Conservation (phyloP, 2,329 filamentous ascomycete species). For the Aspergillus costaricaensis region DNA sequence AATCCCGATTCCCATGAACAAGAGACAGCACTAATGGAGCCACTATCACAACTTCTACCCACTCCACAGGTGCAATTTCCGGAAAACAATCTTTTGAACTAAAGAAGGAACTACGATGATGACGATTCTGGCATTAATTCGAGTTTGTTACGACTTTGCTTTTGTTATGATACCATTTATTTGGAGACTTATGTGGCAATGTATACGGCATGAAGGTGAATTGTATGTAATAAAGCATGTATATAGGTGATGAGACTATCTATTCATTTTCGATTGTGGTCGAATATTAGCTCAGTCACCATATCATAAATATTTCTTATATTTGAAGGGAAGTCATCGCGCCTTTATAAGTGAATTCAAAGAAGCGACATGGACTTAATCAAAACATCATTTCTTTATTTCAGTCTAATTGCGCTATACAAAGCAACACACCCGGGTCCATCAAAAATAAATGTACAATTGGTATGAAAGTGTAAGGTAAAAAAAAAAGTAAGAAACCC, state of each 20-base stretch:
- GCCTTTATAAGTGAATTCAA: no score
- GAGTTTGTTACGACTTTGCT: neutral
- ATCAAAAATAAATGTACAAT: conserved; percentile 4
- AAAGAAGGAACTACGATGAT: neutral
- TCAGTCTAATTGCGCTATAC: conserved; percentile 2
- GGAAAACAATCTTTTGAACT: neutral
- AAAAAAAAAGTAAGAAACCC: neutral
- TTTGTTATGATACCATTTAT: neutral
- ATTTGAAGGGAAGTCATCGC: no score
- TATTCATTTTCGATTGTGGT: no score
- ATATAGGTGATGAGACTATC: neutral
- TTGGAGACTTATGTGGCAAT: neutral
- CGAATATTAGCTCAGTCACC: no score
- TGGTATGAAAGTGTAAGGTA: neutral
- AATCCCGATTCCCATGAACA: neutral
- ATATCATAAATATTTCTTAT: no score
- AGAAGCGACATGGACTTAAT: no score
- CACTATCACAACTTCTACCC: conserved; percentile 10
- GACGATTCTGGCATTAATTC: neutral
- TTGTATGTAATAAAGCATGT: neutral
- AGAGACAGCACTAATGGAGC: conserved; percentile 3
- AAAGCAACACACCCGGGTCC: conserved; percentile 5
- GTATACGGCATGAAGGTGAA: no score
- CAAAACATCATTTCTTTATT: neutral
- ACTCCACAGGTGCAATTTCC: conserved; percentile 8